A percentile compares a stretch with the other conserved stretches of the same genome.
Conservation (phyloP, 2,329 filamentous ascomycete genomes). For the Pseudogymnoascus sp. region DNA sequence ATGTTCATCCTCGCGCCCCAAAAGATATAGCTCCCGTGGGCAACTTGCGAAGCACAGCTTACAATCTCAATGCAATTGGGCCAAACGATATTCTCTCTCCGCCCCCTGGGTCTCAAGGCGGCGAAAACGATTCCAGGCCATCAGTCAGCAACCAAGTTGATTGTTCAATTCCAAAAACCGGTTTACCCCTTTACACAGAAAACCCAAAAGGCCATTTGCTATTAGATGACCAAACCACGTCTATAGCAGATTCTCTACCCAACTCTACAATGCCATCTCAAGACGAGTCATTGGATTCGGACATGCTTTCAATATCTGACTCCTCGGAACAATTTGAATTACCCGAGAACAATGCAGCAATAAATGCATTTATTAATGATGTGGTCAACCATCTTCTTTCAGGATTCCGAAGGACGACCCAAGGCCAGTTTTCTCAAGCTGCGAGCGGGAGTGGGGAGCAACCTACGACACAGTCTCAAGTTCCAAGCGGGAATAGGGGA, state of each 20-base stretch:
- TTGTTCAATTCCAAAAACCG: background rate
- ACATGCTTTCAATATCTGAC: conserved; percentile 13
- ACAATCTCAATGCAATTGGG: background rate
- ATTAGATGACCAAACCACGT: background rate
- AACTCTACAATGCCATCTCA: conserved; percentile 2
- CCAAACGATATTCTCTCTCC: background rate
- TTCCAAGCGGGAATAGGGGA: background rate
- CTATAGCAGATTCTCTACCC: background rate
- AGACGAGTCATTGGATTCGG: conserved; percentile 10
- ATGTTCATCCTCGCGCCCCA: background rate
- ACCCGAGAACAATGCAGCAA: background rate
- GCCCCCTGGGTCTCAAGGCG: background rate
- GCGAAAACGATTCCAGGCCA: background rate
- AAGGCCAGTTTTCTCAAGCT: background rate
- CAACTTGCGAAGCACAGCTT: background rate
- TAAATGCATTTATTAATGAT: background rate
- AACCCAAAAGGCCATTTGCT: background rate
- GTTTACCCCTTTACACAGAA: background rate
- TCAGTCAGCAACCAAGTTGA: background rate
- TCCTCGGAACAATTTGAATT: conserved; percentile 8
- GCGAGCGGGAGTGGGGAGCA: background rate
- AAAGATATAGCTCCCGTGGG: background rate
- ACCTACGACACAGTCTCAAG: background rate
- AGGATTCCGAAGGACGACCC: background rate
- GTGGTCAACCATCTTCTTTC: background rate